phyloP scores from a whole-genome alignment of 179 eudicot species.

The Heliamphora pulchella region DNA sequence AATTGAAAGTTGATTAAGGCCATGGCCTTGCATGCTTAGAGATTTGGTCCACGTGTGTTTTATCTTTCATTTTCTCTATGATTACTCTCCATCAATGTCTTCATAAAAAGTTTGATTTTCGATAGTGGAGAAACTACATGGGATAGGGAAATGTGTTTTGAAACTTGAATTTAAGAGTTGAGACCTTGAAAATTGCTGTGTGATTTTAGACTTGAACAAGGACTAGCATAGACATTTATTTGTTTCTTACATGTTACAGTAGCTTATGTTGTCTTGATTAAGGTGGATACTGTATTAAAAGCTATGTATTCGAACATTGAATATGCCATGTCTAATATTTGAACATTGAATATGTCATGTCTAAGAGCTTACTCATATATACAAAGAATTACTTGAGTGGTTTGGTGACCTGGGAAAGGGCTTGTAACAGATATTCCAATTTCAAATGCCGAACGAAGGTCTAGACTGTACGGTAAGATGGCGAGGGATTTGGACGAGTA shows the following conservation, averaged over 20 bases:
- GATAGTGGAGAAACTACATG: neutral
- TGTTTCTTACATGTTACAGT: neutral
- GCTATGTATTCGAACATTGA: neutral
- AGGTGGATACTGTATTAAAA: neutral
- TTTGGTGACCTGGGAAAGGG: conserved; percentile 6
- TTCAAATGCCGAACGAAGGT: conserved; percentile 47
- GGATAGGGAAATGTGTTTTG: neutral
- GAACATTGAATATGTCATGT: neutral
- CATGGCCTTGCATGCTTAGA: no score
- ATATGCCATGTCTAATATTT: neutral
- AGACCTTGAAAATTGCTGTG: neutral
- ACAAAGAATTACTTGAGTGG: conserved; percentile 5
- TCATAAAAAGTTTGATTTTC: neutral
- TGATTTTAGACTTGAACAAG: conserved; percentile 4
- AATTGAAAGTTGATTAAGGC: no score
- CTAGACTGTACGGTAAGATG: conserved; percentile 62
- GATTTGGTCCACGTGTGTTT: no score
- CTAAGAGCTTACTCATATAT: neutral
- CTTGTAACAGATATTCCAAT: conserved; percentile 33
- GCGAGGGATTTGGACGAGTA: conserved; percentile 72
- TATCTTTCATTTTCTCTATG: no score
- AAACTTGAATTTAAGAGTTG: neutral
- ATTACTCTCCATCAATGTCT: neutral
- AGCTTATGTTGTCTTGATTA: neutral
- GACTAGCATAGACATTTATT: conserved; percentile 2